These are phyloP conservation scores for Murraya koenigii DNA, from an alignment of 345 rosid species.

Conservation along the genomic window DNA sequence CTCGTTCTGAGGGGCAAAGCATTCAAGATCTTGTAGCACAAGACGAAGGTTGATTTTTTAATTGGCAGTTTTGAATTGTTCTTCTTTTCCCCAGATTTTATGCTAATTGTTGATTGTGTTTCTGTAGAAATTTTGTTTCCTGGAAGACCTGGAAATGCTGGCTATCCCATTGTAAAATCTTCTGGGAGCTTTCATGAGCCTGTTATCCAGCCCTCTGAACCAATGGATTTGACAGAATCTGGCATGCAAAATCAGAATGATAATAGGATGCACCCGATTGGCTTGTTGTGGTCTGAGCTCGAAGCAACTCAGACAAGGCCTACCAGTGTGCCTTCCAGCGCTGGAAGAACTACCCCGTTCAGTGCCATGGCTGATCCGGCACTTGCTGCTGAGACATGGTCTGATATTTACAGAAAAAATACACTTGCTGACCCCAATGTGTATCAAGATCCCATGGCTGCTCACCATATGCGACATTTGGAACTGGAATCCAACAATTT, in stretches of 20 bases:
- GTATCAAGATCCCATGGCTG: constrained; percentile 40
- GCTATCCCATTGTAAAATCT: constrained; percentile 30
- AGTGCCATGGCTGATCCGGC: constrained; percentile 35
- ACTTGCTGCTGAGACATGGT: constrained; percentile 37
- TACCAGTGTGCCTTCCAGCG: constrained; percentile 29
- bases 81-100: background rate
- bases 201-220: constrained; percentile 25
- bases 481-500: constrained; percentile 45
- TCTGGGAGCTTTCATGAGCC: constrained; percentile 25
- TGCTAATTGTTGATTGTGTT: constrained; percentile 12
- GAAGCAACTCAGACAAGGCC: constrained; percentile 43
- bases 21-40: constrained; percentile 43
- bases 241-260: constrained; percentile 37
- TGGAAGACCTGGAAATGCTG: constrained; percentile 50
- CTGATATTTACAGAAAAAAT: constrained; percentile 43
- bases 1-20: constrained; percentile 33
- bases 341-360: constrained; percentile 32
- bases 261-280: constrained; percentile 54
- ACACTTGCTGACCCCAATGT: constrained; percentile 29
- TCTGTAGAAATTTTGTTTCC: constrained; percentile 64
- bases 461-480: constrained; percentile 30
- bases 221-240: constrained; percentile 28
- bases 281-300: constrained; percentile 64
- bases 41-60: constrained; percentile 48
- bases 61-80: background rate